Evolutionary conservation across 1,139 yeast species (phyloP), one percentile per base, ranked within the genome.

Genomic region (Lodderomyces metapsilosis): DNA sequence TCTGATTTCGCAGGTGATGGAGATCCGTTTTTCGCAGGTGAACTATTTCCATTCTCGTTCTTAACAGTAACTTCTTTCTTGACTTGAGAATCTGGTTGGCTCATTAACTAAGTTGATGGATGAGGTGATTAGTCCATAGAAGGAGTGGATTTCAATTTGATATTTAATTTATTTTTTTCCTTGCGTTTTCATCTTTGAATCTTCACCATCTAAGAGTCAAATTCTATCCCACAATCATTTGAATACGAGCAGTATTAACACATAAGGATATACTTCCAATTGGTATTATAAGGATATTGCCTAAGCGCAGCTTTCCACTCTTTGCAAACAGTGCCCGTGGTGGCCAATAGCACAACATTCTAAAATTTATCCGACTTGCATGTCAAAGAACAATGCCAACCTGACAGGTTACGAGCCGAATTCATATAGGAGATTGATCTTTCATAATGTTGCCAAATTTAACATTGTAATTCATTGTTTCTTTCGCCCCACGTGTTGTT

Each of bases 51-150:
- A 20, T 11, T 41, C 43, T 62, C 68, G 21, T 50, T 43, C 50
- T 62, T 62, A 36, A 63, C 59, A 12, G 50, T 38, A 25, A 49
- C 52, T 45, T 62, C 67, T 48, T 57, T 58, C 43, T 62, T 63
- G 36, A 57, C 52, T 30, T 64, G 64, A 39, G 56, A 50, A 24
- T 62, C 62, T 40, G 53, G 52, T 40, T 49, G 55, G 49, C 57
- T 58, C 65, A 59, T 58, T 32, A 32, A 32, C 34, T 12, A 21
- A 22, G 20, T 34, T 20, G 27, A 22, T 34, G 37, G 32, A n/a
- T n/a, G 17, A 10, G 12, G 32, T 28, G 12, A 23, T 5, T 28
- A 25, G 32, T 28, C 32, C 32, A 28, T 28, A 15, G 18, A 15
- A 28, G 32, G 32, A 28, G 5, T 28, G 5, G 16, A 28, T 5